Evolutionary conservation across 768 basidiomycete species (phyloP).

Genomic region (Trametes coccinea): DNA sequence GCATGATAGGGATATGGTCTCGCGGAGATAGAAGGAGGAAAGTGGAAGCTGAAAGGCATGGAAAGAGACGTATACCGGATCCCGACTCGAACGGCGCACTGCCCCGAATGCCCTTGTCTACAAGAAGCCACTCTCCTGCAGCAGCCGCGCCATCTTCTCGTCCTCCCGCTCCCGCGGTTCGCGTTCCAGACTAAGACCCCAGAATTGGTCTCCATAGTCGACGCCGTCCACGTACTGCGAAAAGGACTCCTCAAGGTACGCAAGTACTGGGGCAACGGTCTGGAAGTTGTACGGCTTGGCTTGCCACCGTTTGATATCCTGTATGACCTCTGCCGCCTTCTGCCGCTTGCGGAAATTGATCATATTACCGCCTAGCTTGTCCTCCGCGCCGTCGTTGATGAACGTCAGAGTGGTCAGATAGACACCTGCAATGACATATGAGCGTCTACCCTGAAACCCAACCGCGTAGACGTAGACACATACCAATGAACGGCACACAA

Average conservation of each 20-base stretch:
- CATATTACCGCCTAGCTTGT: constrained; percentile 72
- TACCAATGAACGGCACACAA: constrained; percentile 96
- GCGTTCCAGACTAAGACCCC: constrained; percentile 80
- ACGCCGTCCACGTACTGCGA: constrained; percentile 66
- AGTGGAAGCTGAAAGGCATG: background rate
- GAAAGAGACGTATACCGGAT: background rate
- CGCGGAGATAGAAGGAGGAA: constrained; percentile 2
- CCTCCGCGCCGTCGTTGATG: constrained; percentile 94
- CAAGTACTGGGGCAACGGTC: constrained; percentile 61
- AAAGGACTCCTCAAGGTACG: constrained; percentile 79
- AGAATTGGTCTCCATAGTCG: constrained; percentile 76
- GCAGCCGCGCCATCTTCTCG: constrained; percentile 90
- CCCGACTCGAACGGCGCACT: background rate
- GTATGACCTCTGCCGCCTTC: constrained; percentile 94
- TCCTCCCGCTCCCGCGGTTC: constrained; percentile 96
- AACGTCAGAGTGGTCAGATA: constrained; percentile 97
- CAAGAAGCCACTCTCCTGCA: constrained; percentile 83
- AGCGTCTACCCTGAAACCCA: background rate
- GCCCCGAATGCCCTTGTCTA: constrained; percentile 8
- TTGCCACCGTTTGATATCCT: constrained; percentile 97
- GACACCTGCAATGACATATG: constrained; percentile 59
- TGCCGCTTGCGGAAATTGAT: constrained; percentile 97
- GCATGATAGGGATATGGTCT: constrained; percentile 18
- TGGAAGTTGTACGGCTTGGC: constrained; percentile 85
- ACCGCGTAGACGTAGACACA: constrained; percentile 23